A percentile compares a stretch with the other conserved stretches of the same genome.
Conservation (phyloP, 1,139 yeast genomes). For the Candida sojae region DNA sequence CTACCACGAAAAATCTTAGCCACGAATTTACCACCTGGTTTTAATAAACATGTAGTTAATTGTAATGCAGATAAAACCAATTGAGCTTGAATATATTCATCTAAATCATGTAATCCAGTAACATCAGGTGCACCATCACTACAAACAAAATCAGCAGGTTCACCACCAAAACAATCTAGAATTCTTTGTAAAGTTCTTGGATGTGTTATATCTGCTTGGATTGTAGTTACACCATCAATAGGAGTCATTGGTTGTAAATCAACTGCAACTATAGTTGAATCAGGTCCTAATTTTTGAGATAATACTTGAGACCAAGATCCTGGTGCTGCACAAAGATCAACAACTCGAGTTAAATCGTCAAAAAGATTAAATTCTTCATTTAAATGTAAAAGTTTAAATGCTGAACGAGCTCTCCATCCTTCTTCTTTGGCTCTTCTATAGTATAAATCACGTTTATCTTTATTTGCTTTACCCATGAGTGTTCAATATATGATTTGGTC, state of each 20-base stretch:
- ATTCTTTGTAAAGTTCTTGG: slow-evolving; percentile 82
- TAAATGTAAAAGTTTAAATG: slow-evolving; percentile 85
- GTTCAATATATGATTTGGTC: not conserved
- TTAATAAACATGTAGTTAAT: slow-evolving; percentile 81
- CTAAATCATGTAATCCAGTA: slow-evolving; percentile 93
- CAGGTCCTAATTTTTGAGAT: slow-evolving; percentile 59
- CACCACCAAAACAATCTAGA: slow-evolving; percentile 81
- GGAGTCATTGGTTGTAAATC: slow-evolving; percentile 98
- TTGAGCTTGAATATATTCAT: slow-evolving; percentile 96
- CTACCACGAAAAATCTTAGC: slow-evolving; percentile 96
- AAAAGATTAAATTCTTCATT: slow-evolving; percentile 87
- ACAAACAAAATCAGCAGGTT: slow-evolving; percentile 92
- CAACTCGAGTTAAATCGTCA: slow-evolving; percentile 69
- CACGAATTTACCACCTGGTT: slow-evolving; percentile 89
- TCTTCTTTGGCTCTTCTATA: slow-evolving; percentile 92
- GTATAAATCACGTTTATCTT: slow-evolving; percentile 91
- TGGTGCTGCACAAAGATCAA: slow-evolving; percentile 97
- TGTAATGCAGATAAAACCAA: slow-evolving; percentile 87
- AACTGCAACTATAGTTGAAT: slow-evolving; percentile 85
- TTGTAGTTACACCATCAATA: slow-evolving; percentile 78
- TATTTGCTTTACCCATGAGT: slow-evolving; percentile 89
- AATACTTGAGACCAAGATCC: slow-evolving; percentile 99
- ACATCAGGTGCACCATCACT: slow-evolving; percentile 99
- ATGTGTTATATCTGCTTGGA: slow-evolving; percentile 97
- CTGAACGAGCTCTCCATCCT: slow-evolving; percentile 97